phyloP scores from a whole-genome alignment of 116 monocot genomes.

The Thalassia testudinum region DNA sequence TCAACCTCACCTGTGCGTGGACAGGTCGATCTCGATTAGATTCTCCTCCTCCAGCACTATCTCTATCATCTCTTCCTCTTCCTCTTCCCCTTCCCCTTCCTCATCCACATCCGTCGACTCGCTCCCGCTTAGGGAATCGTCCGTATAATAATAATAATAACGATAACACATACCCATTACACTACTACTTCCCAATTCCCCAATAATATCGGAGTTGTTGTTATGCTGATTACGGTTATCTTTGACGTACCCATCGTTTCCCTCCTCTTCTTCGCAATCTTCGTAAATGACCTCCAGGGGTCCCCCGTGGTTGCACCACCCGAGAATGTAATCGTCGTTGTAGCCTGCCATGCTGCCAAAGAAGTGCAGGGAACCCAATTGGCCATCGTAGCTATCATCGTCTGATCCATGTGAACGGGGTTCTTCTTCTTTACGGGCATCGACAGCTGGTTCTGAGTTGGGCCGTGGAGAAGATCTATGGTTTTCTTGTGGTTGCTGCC shows the following conservation, averaged over 20 bases:
- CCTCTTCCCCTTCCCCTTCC: conserved; percentile 12
- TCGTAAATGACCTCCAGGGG: conserved; percentile 50
- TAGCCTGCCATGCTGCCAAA: no score
- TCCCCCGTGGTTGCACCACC: conserved; percentile 8
- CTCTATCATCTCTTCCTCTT: conserved; percentile 40
- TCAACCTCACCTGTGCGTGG: no score
- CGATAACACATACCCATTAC: no score
- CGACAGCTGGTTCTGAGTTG: neutral
- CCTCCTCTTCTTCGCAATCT: conserved; percentile 14
- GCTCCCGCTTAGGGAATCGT: no score
- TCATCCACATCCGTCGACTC: conserved; percentile 11
- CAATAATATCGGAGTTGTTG: neutral
- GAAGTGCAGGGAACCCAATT: conserved; percentile 1
- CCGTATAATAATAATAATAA: no score
- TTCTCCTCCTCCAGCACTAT: conserved; percentile 34
- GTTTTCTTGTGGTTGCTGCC: neutral
- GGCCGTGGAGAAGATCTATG: neutral
- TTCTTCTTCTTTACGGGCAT: neutral
- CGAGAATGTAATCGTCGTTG: conserved; percentile 1
- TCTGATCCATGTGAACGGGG: no score
- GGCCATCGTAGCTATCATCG: no score
- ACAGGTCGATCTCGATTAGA: no score
- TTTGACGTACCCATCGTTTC: neutral
- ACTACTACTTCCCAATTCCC: neutral
- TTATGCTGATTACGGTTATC: no score